Evolutionary conservation across 1,284 basidiomycete species (phyloP).

Genomic region (Singerocomus rubriflavus): DNA sequence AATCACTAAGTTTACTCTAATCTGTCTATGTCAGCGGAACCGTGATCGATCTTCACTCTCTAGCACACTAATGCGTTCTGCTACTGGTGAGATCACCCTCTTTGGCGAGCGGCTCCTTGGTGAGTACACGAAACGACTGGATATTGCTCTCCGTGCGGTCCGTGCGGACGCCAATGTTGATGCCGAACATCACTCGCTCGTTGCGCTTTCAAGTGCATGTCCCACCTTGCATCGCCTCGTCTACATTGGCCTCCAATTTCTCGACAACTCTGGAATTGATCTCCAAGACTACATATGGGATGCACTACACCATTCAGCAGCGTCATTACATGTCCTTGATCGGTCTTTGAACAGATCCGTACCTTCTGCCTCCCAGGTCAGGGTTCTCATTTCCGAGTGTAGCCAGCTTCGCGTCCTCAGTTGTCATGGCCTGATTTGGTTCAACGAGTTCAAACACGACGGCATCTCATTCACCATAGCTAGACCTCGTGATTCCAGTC

Average conservation of each 20-base stretch:
- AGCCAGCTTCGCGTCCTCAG: constrained; percentile 24
- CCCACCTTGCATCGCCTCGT: constrained; percentile 30
- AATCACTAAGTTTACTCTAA: background rate
- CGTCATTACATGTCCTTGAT: constrained; percentile 24
- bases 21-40: constrained; percentile 29
- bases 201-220: constrained; percentile 27
- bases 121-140: constrained; percentile 34
- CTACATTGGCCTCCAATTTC: constrained; percentile 10
- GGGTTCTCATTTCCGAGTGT: constrained; percentile 12
- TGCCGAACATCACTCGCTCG: constrained; percentile 11
- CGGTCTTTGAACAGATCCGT: constrained; percentile 4
- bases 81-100: constrained; percentile 5
- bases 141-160: constrained; percentile 30
- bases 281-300: constrained; percentile 12
- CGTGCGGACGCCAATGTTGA: background rate
- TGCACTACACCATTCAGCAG: constrained; percentile 14
- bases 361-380: background rate
- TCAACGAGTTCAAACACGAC: background rate
- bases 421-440: constrained; percentile 13
- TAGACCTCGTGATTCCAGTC: background rate
- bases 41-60: constrained; percentile 26
- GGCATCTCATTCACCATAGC: constrained; percentile 18
- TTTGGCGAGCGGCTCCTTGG: constrained; percentile 21
- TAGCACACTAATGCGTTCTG: constrained; percentile 18
- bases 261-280: background rate